Base-by-base conservation (phyloP, 2,329 filamentous ascomycete genomes). In the Thielaviopsis euricoi region DNA sequence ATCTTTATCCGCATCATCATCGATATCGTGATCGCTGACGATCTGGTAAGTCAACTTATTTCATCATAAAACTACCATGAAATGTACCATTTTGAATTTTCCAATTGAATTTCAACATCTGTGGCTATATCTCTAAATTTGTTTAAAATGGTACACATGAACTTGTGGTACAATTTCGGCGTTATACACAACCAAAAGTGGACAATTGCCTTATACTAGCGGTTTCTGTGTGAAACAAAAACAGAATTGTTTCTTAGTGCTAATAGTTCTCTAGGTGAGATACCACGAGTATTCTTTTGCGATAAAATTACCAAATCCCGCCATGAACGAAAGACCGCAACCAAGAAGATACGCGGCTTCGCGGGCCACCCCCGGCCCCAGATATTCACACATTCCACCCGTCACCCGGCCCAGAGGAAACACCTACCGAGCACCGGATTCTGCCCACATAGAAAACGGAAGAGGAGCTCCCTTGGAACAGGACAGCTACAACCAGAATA, bases 391-490 rank as follows among this genome's bases (percentile, higher is more conserved):
- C 29, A 49, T 60, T 4, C 59, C 59, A 10, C 52, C 56, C 2
- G 59, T 48, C 15, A 50, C 51, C 49, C 56, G 46, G 21, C 51
- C 19, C 23, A 57, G 52, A 29, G 43, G 29, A n/a, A 53, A 56
- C 23, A 56, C 50, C 29, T 61, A 61, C 23, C 49, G 61, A 15
- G 55, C 59, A 7, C 57, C 61, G 17, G 61, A 61, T 23, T 21
- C 59, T 33, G 49, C 48, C 6, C 56, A 54, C 19, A 55, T 62
- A 46, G 58, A 53, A 6, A 52, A 62, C n/a, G 58, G 57, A 2
- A 56, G 51, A 2, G 54, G 50, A 1, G 50, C 22, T 17, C 13
- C 53, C 40, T 22, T 55, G 46, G 33, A 61, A 15, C 60, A 58
- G 33, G 60, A 59, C 12, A 46, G 56, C 19, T 49, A 50, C 23